Percentiles rank a stretch among this genome's conserved stretches.
Conservation (phyloP, 768 basidiomycete genomes). For the Tylopilus intermedius region DNA sequence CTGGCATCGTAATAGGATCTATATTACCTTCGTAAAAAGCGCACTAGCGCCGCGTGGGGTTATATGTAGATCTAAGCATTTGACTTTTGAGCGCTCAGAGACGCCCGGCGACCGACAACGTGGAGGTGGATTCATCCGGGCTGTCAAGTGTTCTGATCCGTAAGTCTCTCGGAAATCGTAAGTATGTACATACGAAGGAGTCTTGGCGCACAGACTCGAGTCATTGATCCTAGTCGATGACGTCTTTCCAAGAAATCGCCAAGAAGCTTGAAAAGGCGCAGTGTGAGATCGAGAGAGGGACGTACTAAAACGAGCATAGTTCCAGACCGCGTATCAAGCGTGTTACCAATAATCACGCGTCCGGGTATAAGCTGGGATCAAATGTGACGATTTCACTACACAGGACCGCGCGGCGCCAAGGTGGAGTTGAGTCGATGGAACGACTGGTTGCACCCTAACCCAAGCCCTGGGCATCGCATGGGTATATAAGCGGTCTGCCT, state of each 20-base stretch:
- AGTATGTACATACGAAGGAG: not conserved
- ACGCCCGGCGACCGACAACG: not conserved
- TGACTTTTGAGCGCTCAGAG: constrained; percentile 7
- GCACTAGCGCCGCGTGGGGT: constrained; percentile 15
- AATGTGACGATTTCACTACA: not conserved
- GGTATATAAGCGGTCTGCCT: not conserved
- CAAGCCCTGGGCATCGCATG: constrained; percentile 1
- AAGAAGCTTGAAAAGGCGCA: not conserved
- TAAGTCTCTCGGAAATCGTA: not conserved
- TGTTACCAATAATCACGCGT: not conserved
- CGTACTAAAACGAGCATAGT: not conserved
- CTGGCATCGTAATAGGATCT: not conserved
- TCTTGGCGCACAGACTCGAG: not conserved
- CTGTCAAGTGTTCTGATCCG: not conserved
- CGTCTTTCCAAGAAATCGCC: not conserved
- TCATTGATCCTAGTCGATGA: not conserved
- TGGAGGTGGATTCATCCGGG: not conserved
- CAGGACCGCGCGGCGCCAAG: not conserved
- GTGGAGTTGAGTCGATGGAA: not conserved
- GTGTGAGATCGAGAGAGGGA: not conserved
- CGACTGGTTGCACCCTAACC: not conserved
- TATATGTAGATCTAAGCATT: constrained; percentile 8
- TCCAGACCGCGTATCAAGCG: not conserved
- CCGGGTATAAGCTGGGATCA: not conserved
- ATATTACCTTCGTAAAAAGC: not conserved